Evolutionary conservation across 352 stramenopile species (phyloP).

Genomic region (Phytophthora melonis): DNA sequence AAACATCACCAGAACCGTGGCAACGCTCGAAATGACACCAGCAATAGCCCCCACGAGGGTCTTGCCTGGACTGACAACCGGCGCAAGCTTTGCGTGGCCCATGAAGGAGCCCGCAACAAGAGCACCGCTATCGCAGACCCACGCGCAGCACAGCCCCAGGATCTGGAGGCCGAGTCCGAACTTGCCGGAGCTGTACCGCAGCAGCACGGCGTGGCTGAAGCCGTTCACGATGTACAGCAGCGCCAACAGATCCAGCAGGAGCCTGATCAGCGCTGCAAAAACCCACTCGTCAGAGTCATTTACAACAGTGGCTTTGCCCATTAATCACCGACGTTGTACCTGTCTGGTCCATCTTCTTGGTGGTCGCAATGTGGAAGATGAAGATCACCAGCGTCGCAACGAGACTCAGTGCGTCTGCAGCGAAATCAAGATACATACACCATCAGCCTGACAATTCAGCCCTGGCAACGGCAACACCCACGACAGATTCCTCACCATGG

Average conservation of each 20-base stretch:
- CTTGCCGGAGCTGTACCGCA: conserved; percentile 53
- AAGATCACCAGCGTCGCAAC: conserved; percentile 41
- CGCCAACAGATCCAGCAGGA: conserved; percentile 69
- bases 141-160: conserved; percentile 66
- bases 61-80: conserved; percentile 75
- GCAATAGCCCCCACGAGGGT: conserved; percentile 64
- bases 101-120: conserved; percentile 65
- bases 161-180: conserved; percentile 72
- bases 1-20: conserved; percentile 60
- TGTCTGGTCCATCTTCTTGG: conserved; percentile 49
- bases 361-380: conserved; percentile 49
- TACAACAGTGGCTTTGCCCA: neutral
- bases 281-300: conserved; percentile 7
- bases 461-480: neutral
- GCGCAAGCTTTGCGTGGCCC: conserved; percentile 68
- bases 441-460: neutral
- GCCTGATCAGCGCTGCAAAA: conserved; percentile 28
- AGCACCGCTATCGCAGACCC: conserved; percentile 75
- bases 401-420: conserved; percentile 48
- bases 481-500: conserved; percentile 27
- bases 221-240: conserved; percentile 68
- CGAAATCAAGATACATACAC: neutral
- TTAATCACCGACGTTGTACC: conserved; percentile 22
- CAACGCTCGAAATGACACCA: conserved; percentile 58
- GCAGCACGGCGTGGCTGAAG: conserved; percentile 69